A percentile compares a stretch with the other conserved stretches of the same genome.
Conservation (phyloP, 345 rosid genomes). For the Gossypium bickii region DNA sequence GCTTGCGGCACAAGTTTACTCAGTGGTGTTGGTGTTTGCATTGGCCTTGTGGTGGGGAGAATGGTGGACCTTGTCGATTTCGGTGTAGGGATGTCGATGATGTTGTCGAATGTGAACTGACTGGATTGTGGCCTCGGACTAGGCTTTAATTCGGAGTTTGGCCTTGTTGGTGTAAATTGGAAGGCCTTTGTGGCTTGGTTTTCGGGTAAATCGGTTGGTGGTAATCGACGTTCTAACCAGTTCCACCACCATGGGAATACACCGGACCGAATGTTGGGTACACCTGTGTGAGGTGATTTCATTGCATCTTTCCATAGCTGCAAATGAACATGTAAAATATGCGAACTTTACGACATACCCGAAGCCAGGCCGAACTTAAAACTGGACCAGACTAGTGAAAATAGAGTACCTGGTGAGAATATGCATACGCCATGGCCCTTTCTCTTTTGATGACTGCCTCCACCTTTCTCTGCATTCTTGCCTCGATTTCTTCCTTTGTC, state of each 20-base stretch:
- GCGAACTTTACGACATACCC: background rate
- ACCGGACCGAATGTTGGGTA: conserved; percentile 42
- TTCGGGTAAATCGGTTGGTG: conserved; percentile 37
- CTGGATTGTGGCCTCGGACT: conserved; percentile 55
- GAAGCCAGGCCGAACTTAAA: background rate
- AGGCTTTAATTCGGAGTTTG: conserved; percentile 44
- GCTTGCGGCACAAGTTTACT: conserved; percentile 30
- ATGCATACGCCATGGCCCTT: conserved; percentile 87
- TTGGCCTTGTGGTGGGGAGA: conserved; percentile 35
- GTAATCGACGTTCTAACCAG: conserved; percentile 72
- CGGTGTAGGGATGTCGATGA: conserved; percentile 63
- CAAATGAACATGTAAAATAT: background rate
- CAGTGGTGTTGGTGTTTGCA: conserved; percentile 49
- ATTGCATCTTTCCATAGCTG: conserved; percentile 63
- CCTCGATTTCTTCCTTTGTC: conserved; percentile 71
- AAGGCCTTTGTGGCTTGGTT: conserved; percentile 37
- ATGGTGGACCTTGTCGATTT: conserved; percentile 63
- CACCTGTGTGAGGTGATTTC: conserved; percentile 37
- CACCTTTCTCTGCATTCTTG: conserved; percentile 67
- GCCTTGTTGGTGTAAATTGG: conserved; percentile 49
- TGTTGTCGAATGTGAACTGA: conserved; percentile 37
- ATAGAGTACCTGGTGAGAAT: conserved; percentile 73
- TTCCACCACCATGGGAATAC: conserved; percentile 98
- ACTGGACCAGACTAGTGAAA: background rate
- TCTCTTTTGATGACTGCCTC: conserved; percentile 85